Evolutionary conservation across 208 protist species (phyloP), one percentile per base, ranked within the genome.

Genomic region (Leishmania braziliensis): DNA sequence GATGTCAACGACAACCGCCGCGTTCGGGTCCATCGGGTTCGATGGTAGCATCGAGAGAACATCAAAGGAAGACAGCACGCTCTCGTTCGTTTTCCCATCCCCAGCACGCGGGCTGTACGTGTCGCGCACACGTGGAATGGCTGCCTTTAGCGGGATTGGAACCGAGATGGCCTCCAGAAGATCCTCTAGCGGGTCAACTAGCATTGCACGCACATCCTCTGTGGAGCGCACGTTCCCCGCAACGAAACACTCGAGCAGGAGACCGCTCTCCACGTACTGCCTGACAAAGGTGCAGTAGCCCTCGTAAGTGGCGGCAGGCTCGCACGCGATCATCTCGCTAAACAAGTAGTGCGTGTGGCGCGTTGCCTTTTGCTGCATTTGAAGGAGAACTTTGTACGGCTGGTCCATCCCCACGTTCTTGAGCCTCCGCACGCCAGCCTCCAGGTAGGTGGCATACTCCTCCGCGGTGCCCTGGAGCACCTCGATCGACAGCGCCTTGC

Each of bases 221-320:
- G 75, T 75, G 4, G 89, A 93, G 5, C 77, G 81, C 14, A 96
- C 81, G 78, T 96, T 96, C 43, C 92, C 92, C 0, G 91, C 81
- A 18, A 92, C 78, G 75, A 89, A 91, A 70, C 87, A 93, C 83
- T 96, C 91, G 76, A 89, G 89, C 74, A 85, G 90, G 9, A 96
- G 58, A 10, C 90, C 92, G 36, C 70, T 75, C 50, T 50, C 8
- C 39, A 96, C 36, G 79, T 93, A 96, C 33, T 91, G 71, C 63
- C 84, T 48, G 1, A 93, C 84, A 77, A 94, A 94, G 12, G 26
- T 53, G 54, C 80, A 62, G 82, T 96, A 96, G 3, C 86, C 88
- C 29, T 63, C 75, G 68, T 95, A 95, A 5, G 84, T 86, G 10
- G 86, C 82, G 9, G 53, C 80, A 14, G 80, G 29, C 26, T 80